Base-by-base conservation (phyloP, 495 filamentous ascomycete genomes). In the Penicillium paradoxum region DNA sequence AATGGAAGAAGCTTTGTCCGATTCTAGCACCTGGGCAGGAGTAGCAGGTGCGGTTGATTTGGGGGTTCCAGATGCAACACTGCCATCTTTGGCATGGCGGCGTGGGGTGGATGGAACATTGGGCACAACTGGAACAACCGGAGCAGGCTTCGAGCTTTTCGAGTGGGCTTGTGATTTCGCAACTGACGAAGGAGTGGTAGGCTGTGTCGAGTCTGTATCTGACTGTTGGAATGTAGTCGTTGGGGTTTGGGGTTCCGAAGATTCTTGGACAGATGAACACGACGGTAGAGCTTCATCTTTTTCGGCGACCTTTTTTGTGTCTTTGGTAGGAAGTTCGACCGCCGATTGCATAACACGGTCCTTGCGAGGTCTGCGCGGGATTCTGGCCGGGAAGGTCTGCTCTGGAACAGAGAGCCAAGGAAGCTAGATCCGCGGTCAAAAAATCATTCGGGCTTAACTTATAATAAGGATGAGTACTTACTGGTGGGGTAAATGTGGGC, bases 361-460 rank as follows among this genome's bases (percentile, higher is more conserved):
- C 56, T 65, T 72, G 46, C 77, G 66, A 45, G 71, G 73, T 60
- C 67, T 70, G 49, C 67, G 64, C 22, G 65, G 68, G 37, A 65
- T 64, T 60, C 73, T 62, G 2, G 72, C 64, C 22, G 91, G 89
- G 63, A 93, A 95, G 4, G 79, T 65, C 14, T 68, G 57, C 19
- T 86, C 83, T 3, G 85, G 82, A 29, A 78, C 75, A 22, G 90
- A 95, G n/a, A 85, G 74, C 90, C 90, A 95, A 10, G 91, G 91
- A 3, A 96, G 72, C 83, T 89, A 58, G 39, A 21, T 54, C 18
- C 30, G 46, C 17, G 24, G 36, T 56, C 14, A 61, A 53, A 47
- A 24, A 27, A 50, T 36, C 34, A 41, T 33, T 38, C 21, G n/a
- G 4, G 18, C 21, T 27, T 17, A 30, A 25, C 13, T 39, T 19